A percentile compares a stretch with the other conserved stretches of the same genome.
phyloP scores from a whole-genome alignment of 179 eudicot genomes.

The Silene noctiflora region DNA sequence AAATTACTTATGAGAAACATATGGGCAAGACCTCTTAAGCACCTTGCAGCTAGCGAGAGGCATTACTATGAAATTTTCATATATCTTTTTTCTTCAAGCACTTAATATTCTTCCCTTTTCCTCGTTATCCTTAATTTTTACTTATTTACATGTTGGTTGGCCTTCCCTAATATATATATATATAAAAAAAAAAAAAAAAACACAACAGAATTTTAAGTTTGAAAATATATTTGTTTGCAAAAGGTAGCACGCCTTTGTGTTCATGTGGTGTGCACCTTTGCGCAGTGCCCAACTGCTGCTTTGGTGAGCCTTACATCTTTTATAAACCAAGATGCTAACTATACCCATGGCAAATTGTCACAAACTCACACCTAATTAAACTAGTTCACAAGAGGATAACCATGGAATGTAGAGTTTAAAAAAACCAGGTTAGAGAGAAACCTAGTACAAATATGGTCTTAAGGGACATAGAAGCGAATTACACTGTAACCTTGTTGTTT shows the following conservation, averaged over 20 bases:
- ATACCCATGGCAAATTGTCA: conserved; percentile 5
- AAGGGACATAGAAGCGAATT: neutral
- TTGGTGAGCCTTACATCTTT: neutral
- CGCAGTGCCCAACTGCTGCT: neutral
- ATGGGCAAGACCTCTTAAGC: neutral
- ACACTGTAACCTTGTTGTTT: neutral
- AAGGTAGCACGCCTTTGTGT: too few species aligned
- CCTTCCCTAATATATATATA: neutral
- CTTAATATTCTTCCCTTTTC: neutral
- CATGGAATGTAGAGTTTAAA: neutral
- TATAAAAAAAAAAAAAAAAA: too few species aligned
- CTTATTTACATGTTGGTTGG: neutral
- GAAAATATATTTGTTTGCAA: too few species aligned
- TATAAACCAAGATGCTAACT: neutral
- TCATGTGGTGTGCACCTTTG: too few species aligned
- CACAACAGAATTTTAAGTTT: too few species aligned
- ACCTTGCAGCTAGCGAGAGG: neutral
- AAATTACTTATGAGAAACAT: conserved; percentile 4
- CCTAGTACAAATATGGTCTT: neutral
- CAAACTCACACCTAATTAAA: neutral
- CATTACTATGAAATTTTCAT: neutral
- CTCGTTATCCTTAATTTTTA: neutral
- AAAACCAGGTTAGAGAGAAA: neutral
- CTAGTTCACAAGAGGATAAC: neutral
- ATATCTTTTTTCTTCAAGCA: neutral